Evolutionary conservation across 176 grass and related monocot genomes (phyloP).

Genomic region (Juncus effusus): DNA sequence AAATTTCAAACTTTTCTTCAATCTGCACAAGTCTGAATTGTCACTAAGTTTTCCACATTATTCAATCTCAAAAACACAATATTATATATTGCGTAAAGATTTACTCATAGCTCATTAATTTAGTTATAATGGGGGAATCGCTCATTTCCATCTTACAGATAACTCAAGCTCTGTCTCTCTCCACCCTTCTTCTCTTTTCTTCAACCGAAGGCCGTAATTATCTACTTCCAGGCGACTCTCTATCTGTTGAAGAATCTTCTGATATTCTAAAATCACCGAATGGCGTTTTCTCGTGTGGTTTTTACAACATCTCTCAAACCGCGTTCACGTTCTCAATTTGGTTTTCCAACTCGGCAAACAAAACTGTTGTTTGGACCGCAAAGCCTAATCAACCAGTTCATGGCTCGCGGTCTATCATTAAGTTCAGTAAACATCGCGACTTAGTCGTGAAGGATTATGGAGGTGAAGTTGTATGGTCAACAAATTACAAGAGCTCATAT

Average conservation of each 20-base stretch:
- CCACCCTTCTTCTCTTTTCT: slow-evolving; percentile 4
- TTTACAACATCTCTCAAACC: slow-evolving; percentile 16
- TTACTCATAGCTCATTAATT: too few relatives aligned
- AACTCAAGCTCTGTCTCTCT: slow-evolving; percentile 13
- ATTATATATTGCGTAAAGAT: too few relatives aligned
- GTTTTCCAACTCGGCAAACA: slow-evolving; percentile 22
- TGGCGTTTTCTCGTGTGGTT: slow-evolving; percentile 24
- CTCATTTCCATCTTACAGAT: slow-evolving; percentile 19
- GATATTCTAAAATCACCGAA: slow-evolving; percentile 16
- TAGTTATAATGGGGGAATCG: too few relatives aligned
- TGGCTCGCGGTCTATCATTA: slow-evolving; percentile 1
- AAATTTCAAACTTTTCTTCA: too few relatives aligned
- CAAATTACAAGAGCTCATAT: neutral
- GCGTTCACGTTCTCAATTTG: slow-evolving; percentile 34
- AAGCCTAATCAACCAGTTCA: slow-evolving; percentile 12
- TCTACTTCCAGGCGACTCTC: neutral
- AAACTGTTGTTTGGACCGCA: slow-evolving; percentile 22
- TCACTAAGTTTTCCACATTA: too few relatives aligned
- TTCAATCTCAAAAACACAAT: too few relatives aligned
- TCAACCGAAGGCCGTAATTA: neutral
- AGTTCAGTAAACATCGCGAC: slow-evolving; percentile 18
- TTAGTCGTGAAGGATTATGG: slow-evolving; percentile 17
- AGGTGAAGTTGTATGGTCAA: slow-evolving; percentile 17
- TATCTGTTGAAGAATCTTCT: slow-evolving; percentile 22
- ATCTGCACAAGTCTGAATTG: too few relatives aligned